Base-by-base conservation (phyloP, 768 basidiomycete genomes). In the Kwoniella sp. region DNA sequence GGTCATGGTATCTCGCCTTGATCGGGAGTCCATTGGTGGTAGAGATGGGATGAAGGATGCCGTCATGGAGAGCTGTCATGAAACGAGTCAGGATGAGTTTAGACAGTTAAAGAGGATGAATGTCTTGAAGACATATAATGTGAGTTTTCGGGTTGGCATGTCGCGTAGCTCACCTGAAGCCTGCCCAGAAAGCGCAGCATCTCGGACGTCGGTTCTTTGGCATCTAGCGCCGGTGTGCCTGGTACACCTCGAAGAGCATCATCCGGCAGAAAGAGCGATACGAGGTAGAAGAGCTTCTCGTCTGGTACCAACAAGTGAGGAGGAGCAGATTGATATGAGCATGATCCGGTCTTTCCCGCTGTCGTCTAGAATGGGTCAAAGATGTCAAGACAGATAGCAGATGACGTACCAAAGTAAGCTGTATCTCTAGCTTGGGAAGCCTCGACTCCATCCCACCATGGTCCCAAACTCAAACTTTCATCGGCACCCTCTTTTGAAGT, bases 61-160 rank as follows among this genome's bases (percentile, higher is more conserved):
- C 60, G 92, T 91, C 50, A 92, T 83, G 7, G 90, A 86, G 17
- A 92, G 82, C 80, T 93, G 88, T 12, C 4, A 44, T 30, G 10
- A 33, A 4, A 6, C 40, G 40, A 44, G 33, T 33, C 33, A 33
- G 40, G 8, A 47, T 47, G 46, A 47, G 46, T 7, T n/a, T n/a
- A n/a, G n/a, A n/a, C n/a, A n/a, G n/a, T n/a, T n/a, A n/a, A n/a
- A n/a, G n/a, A n/a, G n/a, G n/a, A n/a, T n/a, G n/a, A n/a, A n/a
- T n/a, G n/a, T n/a, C n/a, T n/a, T n/a, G n/a, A n/a, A n/a, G n/a
- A n/a, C n/a, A n/a, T n/a, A n/a, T n/a, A n/a, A n/a, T n/a, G n/a
- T n/a, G n/a, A n/a, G n/a, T n/a, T n/a, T n/a, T n/a, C n/a, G n/a
- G n/a, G n/a, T n/a, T n/a, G n/a, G n/a, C n/a, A n/a, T n/a, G n/a